These are phyloP conservation scores for Rhynchospora pubera DNA, from an alignment of 176 grass and related monocot genomes.

Conservation along the genomic window DNA sequence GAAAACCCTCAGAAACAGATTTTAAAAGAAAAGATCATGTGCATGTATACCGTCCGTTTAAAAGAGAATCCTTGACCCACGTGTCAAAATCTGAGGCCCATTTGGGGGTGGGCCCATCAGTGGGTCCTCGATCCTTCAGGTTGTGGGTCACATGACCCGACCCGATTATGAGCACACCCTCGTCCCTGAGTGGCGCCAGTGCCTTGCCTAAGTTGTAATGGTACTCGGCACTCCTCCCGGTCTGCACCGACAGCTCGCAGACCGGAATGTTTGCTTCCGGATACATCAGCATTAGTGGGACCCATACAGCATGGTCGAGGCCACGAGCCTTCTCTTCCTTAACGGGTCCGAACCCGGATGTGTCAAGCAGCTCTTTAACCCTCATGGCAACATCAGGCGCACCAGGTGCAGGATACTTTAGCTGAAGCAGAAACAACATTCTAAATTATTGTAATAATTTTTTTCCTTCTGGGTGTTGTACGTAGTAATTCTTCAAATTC, in stretches of 20 bases:
- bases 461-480: background rate
- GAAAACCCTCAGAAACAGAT: background rate
- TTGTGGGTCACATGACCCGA: constrained; percentile 73
- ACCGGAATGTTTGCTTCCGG: constrained; percentile 64
- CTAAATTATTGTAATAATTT: background rate
- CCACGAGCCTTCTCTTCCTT: constrained; percentile 47
- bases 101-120: constrained; percentile 11
- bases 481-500: background rate
- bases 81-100: constrained; percentile 61
- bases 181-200: constrained; percentile 48
- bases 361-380: constrained; percentile 51
- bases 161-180: constrained; percentile 58
- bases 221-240: constrained; percentile 43
- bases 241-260: constrained; percentile 70
- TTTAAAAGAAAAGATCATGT: background rate
- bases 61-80: constrained; percentile 70
- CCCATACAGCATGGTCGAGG: constrained; percentile 85
- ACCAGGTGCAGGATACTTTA: constrained; percentile 67
- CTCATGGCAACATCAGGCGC: constrained; percentile 52
- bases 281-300: constrained; percentile 90
- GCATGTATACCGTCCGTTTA: constrained; percentile 43
- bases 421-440: constrained; percentile 18
- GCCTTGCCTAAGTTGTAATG: constrained; percentile 78
- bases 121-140: constrained; percentile 32
- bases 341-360: constrained; percentile 53